These are phyloP conservation scores for Phytophthora hibernalis DNA, from an alignment of 352 stramenopile species.

Conservation along the genomic window DNA sequence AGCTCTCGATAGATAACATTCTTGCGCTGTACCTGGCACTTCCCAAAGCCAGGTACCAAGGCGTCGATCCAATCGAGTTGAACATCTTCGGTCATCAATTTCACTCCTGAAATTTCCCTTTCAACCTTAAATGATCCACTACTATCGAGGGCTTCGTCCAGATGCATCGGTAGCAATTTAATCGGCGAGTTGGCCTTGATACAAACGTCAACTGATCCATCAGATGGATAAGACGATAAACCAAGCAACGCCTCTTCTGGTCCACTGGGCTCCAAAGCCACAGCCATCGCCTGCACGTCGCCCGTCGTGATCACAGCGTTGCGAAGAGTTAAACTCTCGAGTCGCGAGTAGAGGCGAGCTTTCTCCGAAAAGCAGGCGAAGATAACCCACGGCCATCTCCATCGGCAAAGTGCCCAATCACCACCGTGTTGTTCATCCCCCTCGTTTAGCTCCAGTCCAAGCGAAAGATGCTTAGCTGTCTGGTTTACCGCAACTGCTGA, in stretches of 20 bases:
- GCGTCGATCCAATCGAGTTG: conserved; percentile 10
- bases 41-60: conserved; percentile 32
- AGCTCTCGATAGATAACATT: conserved; percentile 16
- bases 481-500: conserved; percentile 35
- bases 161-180: conserved; percentile 12
- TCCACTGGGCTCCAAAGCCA: conserved; percentile 18
- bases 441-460: conserved; percentile 21
- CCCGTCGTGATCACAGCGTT: conserved; percentile 27
- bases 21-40: conserved; percentile 20
- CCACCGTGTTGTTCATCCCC: conserved; percentile 12
- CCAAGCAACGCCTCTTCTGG: conserved; percentile 33
- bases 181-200: conserved; percentile 21
- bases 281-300: conserved; percentile 32
- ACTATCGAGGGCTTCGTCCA: conserved; percentile 9
- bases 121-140: conserved; percentile 17
- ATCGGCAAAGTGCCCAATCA: conserved; percentile 21
- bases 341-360: conserved; percentile 29
- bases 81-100: conserved; percentile 4
- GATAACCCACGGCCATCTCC: conserved; percentile 37
- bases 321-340: conserved; percentile 29
- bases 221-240: background rate
- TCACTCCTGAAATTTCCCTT: conserved; percentile 23
- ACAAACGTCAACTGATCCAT: conserved; percentile 19
- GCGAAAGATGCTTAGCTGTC: conserved; percentile 29
- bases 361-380: conserved; percentile 42